These are phyloP conservation scores for Pyracantha coccinea DNA, from an alignment of 331 rosid genomes.

Conservation along the genomic window DNA sequence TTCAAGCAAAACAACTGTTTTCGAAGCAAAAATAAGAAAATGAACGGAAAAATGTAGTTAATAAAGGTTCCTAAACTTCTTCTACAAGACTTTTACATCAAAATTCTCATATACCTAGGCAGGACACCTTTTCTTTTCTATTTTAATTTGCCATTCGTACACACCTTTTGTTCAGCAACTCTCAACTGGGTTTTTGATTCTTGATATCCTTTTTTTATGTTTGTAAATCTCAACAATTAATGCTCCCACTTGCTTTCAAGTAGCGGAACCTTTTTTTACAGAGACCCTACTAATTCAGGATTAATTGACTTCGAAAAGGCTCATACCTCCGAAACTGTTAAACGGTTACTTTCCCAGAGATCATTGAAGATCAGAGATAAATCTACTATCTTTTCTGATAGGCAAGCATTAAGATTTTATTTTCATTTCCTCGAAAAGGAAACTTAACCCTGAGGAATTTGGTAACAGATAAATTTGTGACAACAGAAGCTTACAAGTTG, in stretches of 20 bases:
- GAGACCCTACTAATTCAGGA: not conserved
- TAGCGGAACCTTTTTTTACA: not conserved
- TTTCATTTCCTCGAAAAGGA: not conserved
- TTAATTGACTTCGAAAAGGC: not conserved
- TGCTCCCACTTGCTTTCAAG: not conserved
- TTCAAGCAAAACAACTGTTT: not conserved
- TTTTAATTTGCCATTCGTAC: not conserved
- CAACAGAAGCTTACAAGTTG: constrained; percentile 48
- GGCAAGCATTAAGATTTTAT: not conserved
- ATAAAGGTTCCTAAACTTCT: not conserved
- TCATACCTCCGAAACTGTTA: not conserved
- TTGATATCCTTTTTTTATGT: not conserved
- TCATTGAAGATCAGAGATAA: not conserved
- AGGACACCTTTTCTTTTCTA: not conserved
- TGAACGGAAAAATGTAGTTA: not conserved
- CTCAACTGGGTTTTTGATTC: not conserved
- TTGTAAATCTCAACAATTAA: not conserved
- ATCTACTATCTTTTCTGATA: not conserved
- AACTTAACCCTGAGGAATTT: not conserved
- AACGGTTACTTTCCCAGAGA: not conserved
- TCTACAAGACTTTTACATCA: not conserved
- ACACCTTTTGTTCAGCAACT: not conserved
- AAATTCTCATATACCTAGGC: not conserved
- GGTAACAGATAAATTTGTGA: not conserved
- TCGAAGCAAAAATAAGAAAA: not conserved